Evolutionary conservation across 148 eudicot species (phyloP), one percentile per base, ranked within the genome.

Genomic region (Rhododendron simsii): DNA sequence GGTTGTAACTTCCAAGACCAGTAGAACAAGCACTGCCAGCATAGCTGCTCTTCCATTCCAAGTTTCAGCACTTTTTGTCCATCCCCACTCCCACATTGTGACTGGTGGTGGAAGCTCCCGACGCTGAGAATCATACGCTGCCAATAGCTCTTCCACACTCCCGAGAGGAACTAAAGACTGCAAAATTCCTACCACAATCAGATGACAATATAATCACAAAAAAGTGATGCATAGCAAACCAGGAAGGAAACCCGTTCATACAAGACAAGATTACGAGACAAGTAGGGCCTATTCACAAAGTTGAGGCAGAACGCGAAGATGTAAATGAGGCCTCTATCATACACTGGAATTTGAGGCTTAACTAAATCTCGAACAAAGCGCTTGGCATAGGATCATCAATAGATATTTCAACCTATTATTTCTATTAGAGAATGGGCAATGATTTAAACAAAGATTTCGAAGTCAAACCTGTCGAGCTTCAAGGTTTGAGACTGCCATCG

Each of bases 101-200:
- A 95, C 98, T 7, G 94, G 98, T 3, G 98, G 91, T 0, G 99
- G 99, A 69, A 97, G 91, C 90, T 93, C 98, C 88, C 98, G 89
- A 4, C 98, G 95, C 50, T 97, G 96, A 33, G 99, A 94, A 84
- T 97, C 98, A 45, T 97, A 95, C 18, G 95, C 88, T 11, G 99
- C 99, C 87, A 97, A 87, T 80, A 97, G 93, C 92, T 97, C 99
- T 89, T 97, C 98, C 57, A 97, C 95, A 85, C 99, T 97, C 39
- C 99, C 99, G 21, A 97, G 99, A 90, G 99, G 99, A 84, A 97
- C 98, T 33, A 97, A 91, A 45, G 99, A 93, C 99, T 97, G 98
- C 94, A 87, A 85, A 79, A 15, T 73, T 47, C 47, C 57, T 33
- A 47, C 73, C 50, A 44, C 59, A 85, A 78, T 81, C 80, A 80